Base-by-base conservation (phyloP, 2,329 filamentous ascomycete genomes). In the Tolypocladium sp. region DNA sequence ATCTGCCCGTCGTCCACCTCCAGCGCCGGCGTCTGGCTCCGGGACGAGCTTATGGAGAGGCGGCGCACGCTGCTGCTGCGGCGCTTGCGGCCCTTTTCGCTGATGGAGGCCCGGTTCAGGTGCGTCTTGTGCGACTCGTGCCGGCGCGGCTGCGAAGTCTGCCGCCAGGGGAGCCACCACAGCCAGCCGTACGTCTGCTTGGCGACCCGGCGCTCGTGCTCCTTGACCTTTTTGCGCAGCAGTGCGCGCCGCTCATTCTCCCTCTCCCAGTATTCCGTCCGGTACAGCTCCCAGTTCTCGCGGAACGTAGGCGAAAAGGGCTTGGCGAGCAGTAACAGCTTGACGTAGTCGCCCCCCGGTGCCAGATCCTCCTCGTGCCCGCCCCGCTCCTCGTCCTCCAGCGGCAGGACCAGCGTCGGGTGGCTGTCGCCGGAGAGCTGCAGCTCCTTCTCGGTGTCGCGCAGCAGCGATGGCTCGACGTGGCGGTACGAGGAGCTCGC, bases 211-310 rank as follows among this genome's bases (percentile, higher is more conserved):
- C 82, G 80, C 66, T 92, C 87, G 38, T 84, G 82, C 57, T 85
- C 82, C 62, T 86, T 83, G 56, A 96, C 77, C 69, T 89, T 89
- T 51, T 81, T 70, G 49, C 91, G 82, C 30, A 97, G 77, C 59
- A 89, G 76, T 3, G 88, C 83, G 15, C 94, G 86, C 2, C 93
- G 87, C 72, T 96, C 91, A 69, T 99, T 99, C 73, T 99, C 94
- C 62, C 87, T 87, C 67, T 97, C 93, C 94, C 94, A 99, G 74
- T 97, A 99, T 61, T 97, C 92, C 40, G 88, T 87, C 57, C 94
- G 84, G 74, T 95, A 99, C 20, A 93, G 81, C 69, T 99, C 94
- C 94, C 94, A 99, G 64, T 96, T 96, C 72, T 97, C 92, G 25
- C 94, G 84, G 69, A 99, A 99, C 54, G 91, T 91, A 0, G 94